A percentile compares a stretch with the other conserved stretches of the same genome.
Conservation (phyloP, 2,329 filamentous ascomycete species). For the Colletotrichum siamense region DNA sequence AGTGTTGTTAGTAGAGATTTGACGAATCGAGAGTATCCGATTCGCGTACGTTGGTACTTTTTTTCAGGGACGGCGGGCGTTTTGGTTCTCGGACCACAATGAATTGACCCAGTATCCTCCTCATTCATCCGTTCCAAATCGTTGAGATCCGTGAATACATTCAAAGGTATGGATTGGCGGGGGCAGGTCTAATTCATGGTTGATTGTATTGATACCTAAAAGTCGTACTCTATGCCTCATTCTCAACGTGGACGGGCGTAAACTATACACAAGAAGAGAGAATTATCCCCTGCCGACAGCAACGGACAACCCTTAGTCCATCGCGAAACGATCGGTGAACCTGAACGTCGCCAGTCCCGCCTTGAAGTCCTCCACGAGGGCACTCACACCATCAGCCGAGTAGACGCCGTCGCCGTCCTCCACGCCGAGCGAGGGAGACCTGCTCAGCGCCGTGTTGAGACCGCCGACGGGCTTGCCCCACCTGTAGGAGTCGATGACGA, state of each 20-base stretch:
- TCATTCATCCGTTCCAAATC: background rate
- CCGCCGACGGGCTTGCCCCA: conserved; percentile 75
- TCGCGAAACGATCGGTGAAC: conserved; percentile 68
- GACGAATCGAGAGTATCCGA: background rate
- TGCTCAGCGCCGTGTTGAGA: conserved; percentile 47
- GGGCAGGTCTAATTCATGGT: background rate
- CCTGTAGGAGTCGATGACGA: conserved; percentile 66
- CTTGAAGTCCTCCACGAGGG: conserved; percentile 52
- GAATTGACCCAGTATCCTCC: background rate
- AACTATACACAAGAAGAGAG: conserved; percentile 10
- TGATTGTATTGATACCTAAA: background rate
- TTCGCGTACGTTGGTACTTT: background rate
- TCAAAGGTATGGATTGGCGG: background rate
- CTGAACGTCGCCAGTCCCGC: conserved; percentile 68
- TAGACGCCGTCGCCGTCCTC: conserved; percentile 47
- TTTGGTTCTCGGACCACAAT: background rate
- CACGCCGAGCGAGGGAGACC: conserved; percentile 40
- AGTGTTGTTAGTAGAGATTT: background rate
- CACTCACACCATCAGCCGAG: conserved; percentile 33
- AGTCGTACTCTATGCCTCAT: background rate
- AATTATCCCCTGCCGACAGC: background rate
- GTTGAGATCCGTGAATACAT: background rate
- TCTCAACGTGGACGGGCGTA: background rate
- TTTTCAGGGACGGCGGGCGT: background rate
- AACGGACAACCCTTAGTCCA: conserved; percentile 45